Evolutionary conservation across 257 asterid genomes (phyloP), one percentile per base, ranked within the genome.

Genomic region (Petrea volubilis): DNA sequence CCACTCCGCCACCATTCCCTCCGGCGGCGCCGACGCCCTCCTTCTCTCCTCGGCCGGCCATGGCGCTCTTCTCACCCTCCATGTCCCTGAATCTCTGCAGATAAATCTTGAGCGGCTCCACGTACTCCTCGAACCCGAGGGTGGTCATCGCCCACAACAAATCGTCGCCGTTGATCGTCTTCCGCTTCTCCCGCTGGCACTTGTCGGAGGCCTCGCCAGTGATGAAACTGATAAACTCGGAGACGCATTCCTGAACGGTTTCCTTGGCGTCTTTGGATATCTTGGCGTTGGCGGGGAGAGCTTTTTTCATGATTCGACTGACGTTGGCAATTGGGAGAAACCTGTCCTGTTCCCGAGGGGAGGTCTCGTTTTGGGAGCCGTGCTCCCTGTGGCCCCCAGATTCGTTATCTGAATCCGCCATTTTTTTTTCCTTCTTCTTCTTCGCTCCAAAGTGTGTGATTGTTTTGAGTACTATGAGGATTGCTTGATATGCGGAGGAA

Each of bases 331-430:
- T 87, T 15, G 93, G 93, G 0, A 87, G 88, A 76, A 87, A 83
- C 73, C 88, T 75, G 78, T 87, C 93, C 68, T 85, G 93, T 64
- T 87, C 92, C n/a, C 82, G 78, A 0, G 76, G 81, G 7, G 89
- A 86, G 46, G 55, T 61, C n/a, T 83, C 92, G 75, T 61, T 58
- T 67, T 55, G 81, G 53, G 75, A 68, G 71, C 71, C 75, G 74
- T 74, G 80, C 46, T 81, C 87, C 36, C 79, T 83, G 20, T 86
- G 80, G 1, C 94, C 96, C 40, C 96, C 96, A 15, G 97, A 91
- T 75, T 91, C 96, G 72, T 88, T 91, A 70, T 88, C 97, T 3
- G 96, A 88, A 79, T 91, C 97, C 23, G 91, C 97, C 97, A 91
- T 88, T 53, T 6, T 56, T 21, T 18, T 27, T 13, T 3, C 49